Evolutionary conservation across 2,329 filamentous ascomycete species (phyloP).

Genomic region (Hymenoscyphus fraxineus): DNA sequence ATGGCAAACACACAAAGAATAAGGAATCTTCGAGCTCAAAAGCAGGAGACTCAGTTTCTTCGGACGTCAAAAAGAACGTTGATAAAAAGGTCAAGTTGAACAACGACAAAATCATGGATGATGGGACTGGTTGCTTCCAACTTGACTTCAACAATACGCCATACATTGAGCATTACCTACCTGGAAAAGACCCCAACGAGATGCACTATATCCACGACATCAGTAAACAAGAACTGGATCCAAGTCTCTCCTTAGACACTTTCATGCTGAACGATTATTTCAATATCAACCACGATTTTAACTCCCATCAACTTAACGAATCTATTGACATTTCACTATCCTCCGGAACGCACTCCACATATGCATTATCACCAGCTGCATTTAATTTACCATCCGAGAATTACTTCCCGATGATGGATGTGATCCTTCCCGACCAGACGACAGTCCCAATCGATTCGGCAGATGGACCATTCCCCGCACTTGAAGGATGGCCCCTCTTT

Average conservation of each 20-base stretch:
- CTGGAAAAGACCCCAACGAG: background rate
- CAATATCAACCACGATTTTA: background rate
- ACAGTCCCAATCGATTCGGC: background rate
- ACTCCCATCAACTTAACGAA: background rate
- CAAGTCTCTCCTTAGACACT: background rate
- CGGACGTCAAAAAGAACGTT: background rate
- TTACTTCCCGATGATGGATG: background rate
- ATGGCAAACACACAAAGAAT: background rate
- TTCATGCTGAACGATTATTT: background rate
- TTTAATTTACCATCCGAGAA: background rate
- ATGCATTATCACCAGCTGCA: background rate
- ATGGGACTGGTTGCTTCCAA: background rate
- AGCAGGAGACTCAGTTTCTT: background rate
- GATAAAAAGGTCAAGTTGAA: background rate
- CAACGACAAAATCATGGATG: background rate
- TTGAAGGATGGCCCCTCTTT: slow-evolving; percentile 5
- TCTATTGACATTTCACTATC: background rate
- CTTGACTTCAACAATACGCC: background rate
- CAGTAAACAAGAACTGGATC: background rate
- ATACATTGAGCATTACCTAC: background rate
- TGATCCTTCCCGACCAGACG: background rate
- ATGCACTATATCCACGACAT: background rate
- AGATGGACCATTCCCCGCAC: background rate
- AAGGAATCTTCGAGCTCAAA: background rate
- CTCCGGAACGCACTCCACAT: background rate